Percentiles rank a stretch among this genome's conserved stretches.
Conservation (phyloP, 306 rosid species). For the Vigna angularis region DNA sequence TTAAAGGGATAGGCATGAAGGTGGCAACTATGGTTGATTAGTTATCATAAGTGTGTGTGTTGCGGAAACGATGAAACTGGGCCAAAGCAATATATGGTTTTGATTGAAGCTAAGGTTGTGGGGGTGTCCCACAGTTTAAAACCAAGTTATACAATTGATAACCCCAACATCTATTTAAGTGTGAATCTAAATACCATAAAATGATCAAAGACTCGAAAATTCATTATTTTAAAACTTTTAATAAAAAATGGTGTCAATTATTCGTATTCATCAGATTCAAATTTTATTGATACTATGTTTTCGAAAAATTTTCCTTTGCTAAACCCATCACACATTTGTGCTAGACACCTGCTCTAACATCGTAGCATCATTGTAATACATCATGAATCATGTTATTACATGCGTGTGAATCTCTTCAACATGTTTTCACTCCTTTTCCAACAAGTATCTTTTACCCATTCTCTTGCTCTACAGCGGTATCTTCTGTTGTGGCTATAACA, state of each 20-base stretch:
- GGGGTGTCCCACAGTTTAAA: slow-evolving; percentile 56
- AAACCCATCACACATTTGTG: no score
- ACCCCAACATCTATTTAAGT: no score
- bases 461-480: neutral
- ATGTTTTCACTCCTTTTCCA: slow-evolving; percentile 7
- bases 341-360: no score
- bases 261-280: no score
- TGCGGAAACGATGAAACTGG: slow-evolving; percentile 49
- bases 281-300: no score
- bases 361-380: slow-evolving; percentile 24
- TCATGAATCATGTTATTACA: slow-evolving; percentile 43
- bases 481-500: neutral
- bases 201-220: no score
- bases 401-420: slow-evolving; percentile 36
- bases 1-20: slow-evolving; percentile 41
- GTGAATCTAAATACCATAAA: no score
- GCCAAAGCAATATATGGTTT: slow-evolving; percentile 60
- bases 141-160: slow-evolving; percentile 7
- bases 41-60: slow-evolving; percentile 28
- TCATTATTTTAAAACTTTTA: no score
- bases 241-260: no score
- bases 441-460: neutral
- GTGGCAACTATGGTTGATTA: slow-evolving; percentile 43
- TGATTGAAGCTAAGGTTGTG: slow-evolving; percentile 58
- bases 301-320: no score